A percentile compares a stretch with the other conserved stretches of the same genome.
Conservation (phyloP, 768 basidiomycete species). For the Infundibulicybe gibba region DNA sequence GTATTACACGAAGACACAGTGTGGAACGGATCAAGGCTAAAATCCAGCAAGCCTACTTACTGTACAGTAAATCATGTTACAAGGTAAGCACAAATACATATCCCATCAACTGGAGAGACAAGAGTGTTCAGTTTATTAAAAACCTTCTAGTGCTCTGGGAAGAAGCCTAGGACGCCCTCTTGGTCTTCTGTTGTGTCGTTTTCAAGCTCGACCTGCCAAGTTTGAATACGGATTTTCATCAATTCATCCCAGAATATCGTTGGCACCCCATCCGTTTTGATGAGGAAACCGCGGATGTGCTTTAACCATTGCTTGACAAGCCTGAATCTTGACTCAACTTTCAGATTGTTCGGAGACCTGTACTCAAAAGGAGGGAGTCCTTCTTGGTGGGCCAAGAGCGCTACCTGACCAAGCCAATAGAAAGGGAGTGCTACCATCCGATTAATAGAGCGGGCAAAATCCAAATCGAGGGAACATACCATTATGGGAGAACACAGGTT, state of each 20-base stretch:
- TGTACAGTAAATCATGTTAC: too few relatives aligned
- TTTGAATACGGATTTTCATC: conserved; percentile 31
- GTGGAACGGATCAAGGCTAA: too few relatives aligned
- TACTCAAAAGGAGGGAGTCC: conserved; percentile 21
- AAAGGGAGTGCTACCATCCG: conserved; percentile 39
- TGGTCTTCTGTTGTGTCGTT: conserved; percentile 8
- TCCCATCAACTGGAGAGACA: too few relatives aligned
- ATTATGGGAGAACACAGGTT: conserved; percentile 36
- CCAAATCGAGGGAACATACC: too few relatives aligned
- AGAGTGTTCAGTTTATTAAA: too few relatives aligned
- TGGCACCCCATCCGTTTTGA: conserved; percentile 37
- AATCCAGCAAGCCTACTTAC: too few relatives aligned
- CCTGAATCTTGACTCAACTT: conserved; percentile 38
- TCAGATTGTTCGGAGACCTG: conserved; percentile 8
- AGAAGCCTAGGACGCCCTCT: conserved; percentile 20
- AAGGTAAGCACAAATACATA: too few relatives aligned
- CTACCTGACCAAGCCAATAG: conserved; percentile 61
- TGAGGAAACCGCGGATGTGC: conserved; percentile 42
- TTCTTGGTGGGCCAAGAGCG: conserved; percentile 49
- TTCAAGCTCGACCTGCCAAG: conserved; percentile 12
- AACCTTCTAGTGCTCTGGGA: conserved; percentile 6
- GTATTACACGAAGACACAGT: too few relatives aligned
- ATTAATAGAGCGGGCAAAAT: too few relatives aligned
- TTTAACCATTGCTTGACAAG: conserved; percentile 49
- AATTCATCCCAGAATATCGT: conserved; percentile 46